A percentile compares a stretch with the other conserved stretches of the same genome.
These are phyloP conservation scores for Cladorrhinum sp. DNA, from an alignment of 2,329 filamentous ascomycete genomes.

Conservation along the genomic window DNA sequence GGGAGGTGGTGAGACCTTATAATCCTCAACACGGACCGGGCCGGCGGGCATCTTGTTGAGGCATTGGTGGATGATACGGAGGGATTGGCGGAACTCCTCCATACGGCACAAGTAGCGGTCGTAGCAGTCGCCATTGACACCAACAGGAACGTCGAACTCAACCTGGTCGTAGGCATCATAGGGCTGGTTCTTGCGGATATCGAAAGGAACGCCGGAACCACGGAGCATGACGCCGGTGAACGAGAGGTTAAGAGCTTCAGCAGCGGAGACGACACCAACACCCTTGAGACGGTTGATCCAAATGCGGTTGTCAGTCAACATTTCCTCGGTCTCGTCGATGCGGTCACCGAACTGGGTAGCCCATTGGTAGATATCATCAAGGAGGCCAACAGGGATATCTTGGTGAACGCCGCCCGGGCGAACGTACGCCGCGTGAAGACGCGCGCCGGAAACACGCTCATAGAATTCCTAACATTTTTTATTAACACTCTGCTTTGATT, in stretches of 20 bases:
- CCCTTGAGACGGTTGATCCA: constrained; percentile 93
- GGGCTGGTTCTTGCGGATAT: constrained; percentile 92
- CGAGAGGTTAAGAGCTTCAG: constrained; percentile 93
- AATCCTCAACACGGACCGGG: constrained; percentile 93
- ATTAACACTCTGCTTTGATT: constrained; percentile 12
- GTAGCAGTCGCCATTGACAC: constrained; percentile 97
- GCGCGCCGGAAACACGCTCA: constrained; percentile 96
- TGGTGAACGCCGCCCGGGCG: constrained; percentile 95
- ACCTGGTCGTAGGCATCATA: constrained; percentile 98
- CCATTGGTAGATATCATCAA: constrained; percentile 99
- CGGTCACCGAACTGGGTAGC: constrained; percentile 98
- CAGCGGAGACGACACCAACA: constrained; percentile 84
- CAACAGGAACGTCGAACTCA: constrained; percentile 96
- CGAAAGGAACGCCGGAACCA: constrained; percentile 93
- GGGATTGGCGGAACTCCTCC: constrained; percentile 98
- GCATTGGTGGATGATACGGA: constrained; percentile 98
- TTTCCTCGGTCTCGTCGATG: constrained; percentile 97
- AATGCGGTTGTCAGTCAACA: constrained; percentile 98
- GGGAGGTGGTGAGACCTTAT: constrained; percentile 96
- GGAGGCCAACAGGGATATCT: constrained; percentile 86
- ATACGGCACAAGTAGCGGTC: constrained; percentile 98
- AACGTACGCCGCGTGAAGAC: constrained; percentile 95
- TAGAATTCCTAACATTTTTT: constrained; percentile 79
- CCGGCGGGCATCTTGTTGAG: constrained; percentile 98
- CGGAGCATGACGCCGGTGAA: constrained; percentile 98